Conservation (phyloP, 768 basidiomycete species). For the Lactarius sanguifluus region DNA sequence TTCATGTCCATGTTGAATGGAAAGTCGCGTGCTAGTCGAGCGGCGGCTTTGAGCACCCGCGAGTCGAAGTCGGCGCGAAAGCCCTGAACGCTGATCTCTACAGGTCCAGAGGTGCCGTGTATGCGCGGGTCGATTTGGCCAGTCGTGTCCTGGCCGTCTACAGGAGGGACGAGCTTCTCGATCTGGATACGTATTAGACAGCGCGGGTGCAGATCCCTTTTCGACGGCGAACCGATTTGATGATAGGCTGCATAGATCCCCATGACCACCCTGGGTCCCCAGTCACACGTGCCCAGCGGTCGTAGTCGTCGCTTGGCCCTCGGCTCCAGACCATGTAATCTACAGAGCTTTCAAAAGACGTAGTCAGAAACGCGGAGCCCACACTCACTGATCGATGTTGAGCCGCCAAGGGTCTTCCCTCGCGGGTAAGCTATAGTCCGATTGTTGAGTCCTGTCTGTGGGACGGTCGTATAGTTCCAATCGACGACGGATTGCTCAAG, state of each 20-base stretch:
- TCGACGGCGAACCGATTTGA: slow-evolving; percentile 8
- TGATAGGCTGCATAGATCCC: slow-evolving; percentile 14
- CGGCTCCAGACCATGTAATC: slow-evolving; percentile 24
- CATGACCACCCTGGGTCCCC: slow-evolving; percentile 27
- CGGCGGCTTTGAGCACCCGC: slow-evolving; percentile 21
- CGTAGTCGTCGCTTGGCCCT: slow-evolving; percentile 21
- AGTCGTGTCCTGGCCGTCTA: slow-evolving; percentile 20
- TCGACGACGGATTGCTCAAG: slow-evolving; percentile 27
- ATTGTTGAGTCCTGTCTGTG: slow-evolving; percentile 30
- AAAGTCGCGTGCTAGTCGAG: not conserved
- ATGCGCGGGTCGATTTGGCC: slow-evolving; percentile 16
- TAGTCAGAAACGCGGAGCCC: not conserved
- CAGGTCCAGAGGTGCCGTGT: slow-evolving; percentile 23
- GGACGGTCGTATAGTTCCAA: slow-evolving; percentile 36
- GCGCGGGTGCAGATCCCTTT: too few species aligned
- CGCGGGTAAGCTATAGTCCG: slow-evolving; percentile 31
- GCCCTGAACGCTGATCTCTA: slow-evolving; percentile 19
- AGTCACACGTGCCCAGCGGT: slow-evolving; percentile 14
- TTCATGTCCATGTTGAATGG: slow-evolving; percentile 12
- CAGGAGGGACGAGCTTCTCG: slow-evolving; percentile 26
- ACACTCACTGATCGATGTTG: slow-evolving; percentile 32
- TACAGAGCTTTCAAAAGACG: not conserved
- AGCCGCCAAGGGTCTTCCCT: slow-evolving; percentile 34
- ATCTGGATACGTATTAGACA: slow-evolving; percentile 8
- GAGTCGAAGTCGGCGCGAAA: slow-evolving; percentile 13